Percentiles rank a stretch among this genome's conserved stretches.
Conservation (phyloP, 345 rosid species). For the Microthlaspi erraticum region DNA sequence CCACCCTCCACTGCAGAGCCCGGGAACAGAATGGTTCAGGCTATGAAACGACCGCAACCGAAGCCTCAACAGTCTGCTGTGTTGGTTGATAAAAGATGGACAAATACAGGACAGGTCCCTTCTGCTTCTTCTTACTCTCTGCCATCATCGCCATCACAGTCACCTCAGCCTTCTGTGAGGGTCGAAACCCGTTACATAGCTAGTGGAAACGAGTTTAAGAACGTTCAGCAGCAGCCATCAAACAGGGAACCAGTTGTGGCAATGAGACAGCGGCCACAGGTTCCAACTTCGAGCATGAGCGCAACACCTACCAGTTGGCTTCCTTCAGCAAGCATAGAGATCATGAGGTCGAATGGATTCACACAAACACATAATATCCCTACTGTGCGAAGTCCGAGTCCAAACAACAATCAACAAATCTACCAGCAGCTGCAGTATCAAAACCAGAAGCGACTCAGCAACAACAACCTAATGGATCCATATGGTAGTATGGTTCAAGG, state of each 20-base stretch:
- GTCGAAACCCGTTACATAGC: slow-evolving; percentile 56
- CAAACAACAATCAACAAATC: slow-evolving; percentile 49
- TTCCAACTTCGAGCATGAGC: slow-evolving; percentile 55
- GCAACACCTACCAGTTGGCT: slow-evolving; percentile 59
- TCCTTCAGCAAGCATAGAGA: slow-evolving; percentile 56
- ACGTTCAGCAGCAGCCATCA: slow-evolving; percentile 53
- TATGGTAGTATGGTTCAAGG: slow-evolving; percentile 51
- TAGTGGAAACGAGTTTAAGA: slow-evolving; percentile 61
- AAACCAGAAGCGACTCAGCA: slow-evolving; percentile 60
- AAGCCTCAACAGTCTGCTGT: slow-evolving; percentile 60
- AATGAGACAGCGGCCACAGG: slow-evolving; percentile 76
- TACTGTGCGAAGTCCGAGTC: slow-evolving; percentile 51
- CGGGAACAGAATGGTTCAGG: slow-evolving; percentile 52
- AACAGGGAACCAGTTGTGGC: slow-evolving; percentile 61
- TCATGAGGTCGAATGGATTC: slow-evolving; percentile 62
- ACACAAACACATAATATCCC: slow-evolving; percentile 49
- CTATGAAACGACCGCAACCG: slow-evolving; percentile 59
- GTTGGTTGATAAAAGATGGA: slow-evolving; percentile 64
- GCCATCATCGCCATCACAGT: slow-evolving; percentile 60
- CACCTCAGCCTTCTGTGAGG: slow-evolving; percentile 56
- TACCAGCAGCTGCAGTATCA: slow-evolving; percentile 64
- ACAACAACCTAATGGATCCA: slow-evolving; percentile 47
- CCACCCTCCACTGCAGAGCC: slow-evolving; percentile 45
- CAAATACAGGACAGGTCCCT: slow-evolving; percentile 51
- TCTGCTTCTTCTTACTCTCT: slow-evolving; percentile 57